Evolutionary conservation across 106 monocot species (phyloP).

Genomic region (Dendrobium huoshanense): DNA sequence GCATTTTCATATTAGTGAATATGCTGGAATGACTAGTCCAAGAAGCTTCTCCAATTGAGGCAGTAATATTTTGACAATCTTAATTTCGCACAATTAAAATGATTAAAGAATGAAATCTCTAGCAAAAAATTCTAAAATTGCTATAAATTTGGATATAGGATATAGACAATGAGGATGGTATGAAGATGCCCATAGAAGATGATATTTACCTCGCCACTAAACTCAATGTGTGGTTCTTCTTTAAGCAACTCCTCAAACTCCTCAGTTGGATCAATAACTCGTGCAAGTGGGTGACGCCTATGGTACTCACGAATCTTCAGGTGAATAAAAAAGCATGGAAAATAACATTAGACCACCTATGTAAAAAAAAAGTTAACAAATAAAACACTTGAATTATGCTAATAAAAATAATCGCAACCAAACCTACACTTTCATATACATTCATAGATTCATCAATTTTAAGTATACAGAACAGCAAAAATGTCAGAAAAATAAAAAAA

Average conservation of each 20-base stretch:
- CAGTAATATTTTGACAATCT: neutral
- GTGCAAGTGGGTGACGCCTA: conserved; percentile 63
- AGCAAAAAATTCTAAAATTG: neutral
- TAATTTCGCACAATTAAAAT: neutral
- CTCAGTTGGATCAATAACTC: conserved; percentile 56
- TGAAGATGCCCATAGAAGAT: neutral
- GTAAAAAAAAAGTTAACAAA: neutral
- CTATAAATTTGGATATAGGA: neutral
- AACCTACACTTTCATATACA: neutral
- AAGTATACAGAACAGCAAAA: neutral
- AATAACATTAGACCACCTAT: neutral
- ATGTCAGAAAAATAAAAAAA: too few relatives aligned
- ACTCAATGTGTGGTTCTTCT: conserved; percentile 81
- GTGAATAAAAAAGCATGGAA: conserved; percentile 5
- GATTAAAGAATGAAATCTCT: neutral
- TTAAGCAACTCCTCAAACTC: conserved; percentile 87
- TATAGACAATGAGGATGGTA: neutral
- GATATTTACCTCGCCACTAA: conserved; percentile 82
- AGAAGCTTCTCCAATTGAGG: neutral
- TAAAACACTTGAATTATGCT: neutral
- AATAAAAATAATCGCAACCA: neutral
- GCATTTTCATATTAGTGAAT: neutral
- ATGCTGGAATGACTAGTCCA: neutral
- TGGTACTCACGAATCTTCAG: conserved; percentile 91
- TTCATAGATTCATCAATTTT: neutral